Base-by-base conservation (phyloP, 2,329 filamentous ascomycete species). In the Dothideomycetes sp. region DNA sequence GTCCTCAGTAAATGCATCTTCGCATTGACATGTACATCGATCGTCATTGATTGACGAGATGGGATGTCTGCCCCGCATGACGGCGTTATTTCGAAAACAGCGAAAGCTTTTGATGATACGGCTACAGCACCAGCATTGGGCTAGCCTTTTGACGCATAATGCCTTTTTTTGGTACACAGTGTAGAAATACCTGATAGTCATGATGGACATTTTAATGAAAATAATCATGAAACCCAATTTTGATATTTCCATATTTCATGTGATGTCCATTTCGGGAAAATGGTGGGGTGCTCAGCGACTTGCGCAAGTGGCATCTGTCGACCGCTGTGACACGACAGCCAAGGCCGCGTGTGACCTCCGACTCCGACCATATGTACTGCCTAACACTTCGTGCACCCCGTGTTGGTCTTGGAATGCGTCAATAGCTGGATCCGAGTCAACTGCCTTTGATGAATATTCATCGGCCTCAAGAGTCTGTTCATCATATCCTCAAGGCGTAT, bases 1-100 rank as follows among this genome's bases (percentile, higher is more conserved):
- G 56, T 29, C 51, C 53, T 14, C 51, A 57, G 47, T 48, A 54
- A 41, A 46, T 32, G n/a, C n/a, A n/a, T n/a, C n/a, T n/a, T n/a
- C n/a, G n/a, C n/a, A n/a, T n/a, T n/a, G n/a, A n/a, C n/a, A n/a
- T n/a, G n/a, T n/a, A n/a, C n/a, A n/a, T n/a, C n/a, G n/a, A n/a
- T n/a, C n/a, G n/a, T n/a, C n/a, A 30, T 38, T 17, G 17, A 11
- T 36, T 11, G 11, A 19, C 2, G 34, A 15, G 34, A 36, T 8
- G 8, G 11, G 19, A 36, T 36, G 17, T 36, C 34, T 36, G n/a
- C n/a, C n/a, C n/a, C n/a, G n/a, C n/a, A n/a, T n/a, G n/a, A n/a
- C n/a, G n/a, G n/a, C n/a, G n/a, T n/a, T n/a, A n/a, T n/a, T 27
- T 27, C 22, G 12, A 27, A 27, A 27, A 27, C 22, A 27, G 22